Percentiles rank a stretch among this genome's conserved stretches.
Evolutionary conservation across 345 rosid genomes (phyloP).

Genomic region (Hibiscus syriacus): DNA sequence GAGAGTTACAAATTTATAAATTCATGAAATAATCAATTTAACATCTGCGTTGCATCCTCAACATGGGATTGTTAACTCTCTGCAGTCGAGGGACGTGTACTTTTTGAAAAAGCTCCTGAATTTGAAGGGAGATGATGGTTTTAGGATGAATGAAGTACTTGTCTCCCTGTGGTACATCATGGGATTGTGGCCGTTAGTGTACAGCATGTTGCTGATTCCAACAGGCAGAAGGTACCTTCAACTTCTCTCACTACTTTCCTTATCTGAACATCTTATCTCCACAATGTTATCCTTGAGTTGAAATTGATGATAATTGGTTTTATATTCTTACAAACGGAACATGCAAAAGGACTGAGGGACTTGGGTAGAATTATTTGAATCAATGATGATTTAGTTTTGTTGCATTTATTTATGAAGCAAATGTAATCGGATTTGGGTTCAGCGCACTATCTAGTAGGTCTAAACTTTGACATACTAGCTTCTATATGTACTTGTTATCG

Average conservation of each 20-base stretch:
- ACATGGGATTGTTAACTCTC: not conserved
- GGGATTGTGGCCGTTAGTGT: conserved; percentile 86
- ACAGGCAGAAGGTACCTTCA: conserved; percentile 61
- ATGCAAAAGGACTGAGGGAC: not conserved
- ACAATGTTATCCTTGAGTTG: not conserved
- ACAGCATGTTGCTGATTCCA: conserved; percentile 74
- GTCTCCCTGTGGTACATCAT: conserved; percentile 73
- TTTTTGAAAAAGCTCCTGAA: conserved; percentile 70
- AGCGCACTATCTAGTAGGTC: not conserved
- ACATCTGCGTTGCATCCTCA: not conserved
- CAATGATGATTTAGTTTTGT: not conserved
- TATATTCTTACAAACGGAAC: not conserved
- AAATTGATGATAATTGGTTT: not conserved
- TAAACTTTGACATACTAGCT: not conserved
- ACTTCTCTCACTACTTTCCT: not conserved
- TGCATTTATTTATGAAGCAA: not conserved
- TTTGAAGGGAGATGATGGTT: conserved; percentile 82
- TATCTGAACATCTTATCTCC: not conserved
- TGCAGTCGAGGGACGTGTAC: conserved; percentile 77
- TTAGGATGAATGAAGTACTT: conserved; percentile 75
- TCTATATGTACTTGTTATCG: not conserved
- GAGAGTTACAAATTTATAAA: not conserved
- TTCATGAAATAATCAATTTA: not conserved
- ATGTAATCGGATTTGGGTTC: not conserved
- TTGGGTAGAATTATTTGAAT: not conserved